Percentiles rank a stretch among this genome's conserved stretches.
Conservation (phyloP, 2,329 filamentous ascomycete genomes). For the Dryadomyces quercus-mongolicae region DNA sequence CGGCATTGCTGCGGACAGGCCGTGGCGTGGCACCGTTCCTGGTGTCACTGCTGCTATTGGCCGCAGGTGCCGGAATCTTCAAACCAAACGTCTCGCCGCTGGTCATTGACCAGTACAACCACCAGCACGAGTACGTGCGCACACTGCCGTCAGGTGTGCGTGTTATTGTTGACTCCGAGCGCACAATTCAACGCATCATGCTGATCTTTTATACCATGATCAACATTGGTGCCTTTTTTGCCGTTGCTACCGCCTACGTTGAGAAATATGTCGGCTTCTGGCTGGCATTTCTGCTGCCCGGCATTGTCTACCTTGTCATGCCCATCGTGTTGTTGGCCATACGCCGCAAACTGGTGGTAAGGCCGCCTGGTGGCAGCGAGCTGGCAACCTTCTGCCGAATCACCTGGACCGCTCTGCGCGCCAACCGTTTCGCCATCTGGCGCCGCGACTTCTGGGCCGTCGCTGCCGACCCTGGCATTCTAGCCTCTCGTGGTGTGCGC, state of each 20-base stretch:
- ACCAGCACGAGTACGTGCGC: constrained; percentile 27
- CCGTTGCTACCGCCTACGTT: constrained; percentile 56
- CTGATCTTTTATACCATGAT: constrained; percentile 50
- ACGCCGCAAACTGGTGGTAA: constrained; percentile 42
- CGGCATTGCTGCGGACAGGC: constrained; percentile 38
- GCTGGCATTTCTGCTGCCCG: constrained; percentile 44
- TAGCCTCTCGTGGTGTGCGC: constrained; percentile 26
- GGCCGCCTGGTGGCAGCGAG: constrained; percentile 53
- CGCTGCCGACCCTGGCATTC: constrained; percentile 38
- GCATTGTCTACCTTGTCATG: constrained; percentile 45
- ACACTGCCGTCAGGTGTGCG: constrained; percentile 23
- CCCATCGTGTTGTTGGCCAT: constrained; percentile 45
- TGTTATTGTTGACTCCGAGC: constrained; percentile 33
- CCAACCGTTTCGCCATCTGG: constrained; percentile 37
- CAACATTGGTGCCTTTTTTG: constrained; percentile 51
- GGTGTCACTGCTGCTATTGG: constrained; percentile 52
- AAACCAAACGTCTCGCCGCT: constrained; percentile 45
- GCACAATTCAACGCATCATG: constrained; percentile 31
- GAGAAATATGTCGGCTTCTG: constrained; percentile 70
- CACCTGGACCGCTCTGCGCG: constrained; percentile 40
- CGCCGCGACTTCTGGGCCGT: constrained; percentile 44
- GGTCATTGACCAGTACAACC: constrained; percentile 29
- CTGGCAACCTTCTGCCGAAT: constrained; percentile 47
- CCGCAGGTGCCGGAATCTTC: constrained; percentile 57
- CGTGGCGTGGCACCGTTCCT: constrained; percentile 47